Evolutionary conservation across 495 filamentous ascomycete genomes (phyloP).

Genomic region (Aspergillus taichungensis): DNA sequence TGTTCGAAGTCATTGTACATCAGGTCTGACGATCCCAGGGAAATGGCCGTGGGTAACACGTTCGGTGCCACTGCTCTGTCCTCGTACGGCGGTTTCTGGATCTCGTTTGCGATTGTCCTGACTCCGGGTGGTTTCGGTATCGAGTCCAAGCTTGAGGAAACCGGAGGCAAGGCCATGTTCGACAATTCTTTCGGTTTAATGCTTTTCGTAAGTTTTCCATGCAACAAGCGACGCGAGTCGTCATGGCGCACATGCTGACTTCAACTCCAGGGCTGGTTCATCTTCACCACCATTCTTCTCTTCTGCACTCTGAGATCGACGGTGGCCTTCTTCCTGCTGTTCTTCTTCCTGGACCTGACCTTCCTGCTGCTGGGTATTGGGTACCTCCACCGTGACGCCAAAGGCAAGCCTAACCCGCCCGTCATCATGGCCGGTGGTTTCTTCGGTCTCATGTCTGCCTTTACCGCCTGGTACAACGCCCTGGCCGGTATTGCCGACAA

Average conservation of each 20-base stretch:
- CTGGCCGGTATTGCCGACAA: slow-evolving; percentile 87
- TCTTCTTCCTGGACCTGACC: slow-evolving; percentile 87
- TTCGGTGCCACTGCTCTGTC: slow-evolving; percentile 96
- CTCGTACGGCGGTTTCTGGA: slow-evolving; percentile 97
- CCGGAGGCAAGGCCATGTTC: slow-evolving; percentile 29
- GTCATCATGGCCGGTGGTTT: slow-evolving; percentile 74
- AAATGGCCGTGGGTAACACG: slow-evolving; percentile 97
- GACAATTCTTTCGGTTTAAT: slow-evolving; percentile 73
- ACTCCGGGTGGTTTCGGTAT: slow-evolving; percentile 72
- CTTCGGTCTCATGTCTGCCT: slow-evolving; percentile 83
- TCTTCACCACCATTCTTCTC: slow-evolving; percentile 87
- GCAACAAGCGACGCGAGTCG: no score
- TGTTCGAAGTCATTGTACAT: not conserved
- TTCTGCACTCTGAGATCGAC: slow-evolving; percentile 89
- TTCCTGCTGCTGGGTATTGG: slow-evolving; percentile 81
- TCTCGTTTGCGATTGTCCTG: slow-evolving; percentile 80
- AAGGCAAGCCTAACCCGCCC: slow-evolving; percentile 33
- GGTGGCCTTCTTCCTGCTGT: slow-evolving; percentile 91
- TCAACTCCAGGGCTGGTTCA: slow-evolving; percentile 72
- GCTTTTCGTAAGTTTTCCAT: slow-evolving; percentile 57
- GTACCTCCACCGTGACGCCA: slow-evolving; percentile 47
- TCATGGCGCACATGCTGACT: slow-evolving; percentile 6
- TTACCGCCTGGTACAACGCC: slow-evolving; percentile 95
- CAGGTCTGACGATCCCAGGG: slow-evolving; percentile 45
- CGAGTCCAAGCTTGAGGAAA: slow-evolving; percentile 13